Evolutionary conservation across 495 filamentous ascomycete genomes (phyloP).

Genomic region (Tuber calosporum): DNA sequence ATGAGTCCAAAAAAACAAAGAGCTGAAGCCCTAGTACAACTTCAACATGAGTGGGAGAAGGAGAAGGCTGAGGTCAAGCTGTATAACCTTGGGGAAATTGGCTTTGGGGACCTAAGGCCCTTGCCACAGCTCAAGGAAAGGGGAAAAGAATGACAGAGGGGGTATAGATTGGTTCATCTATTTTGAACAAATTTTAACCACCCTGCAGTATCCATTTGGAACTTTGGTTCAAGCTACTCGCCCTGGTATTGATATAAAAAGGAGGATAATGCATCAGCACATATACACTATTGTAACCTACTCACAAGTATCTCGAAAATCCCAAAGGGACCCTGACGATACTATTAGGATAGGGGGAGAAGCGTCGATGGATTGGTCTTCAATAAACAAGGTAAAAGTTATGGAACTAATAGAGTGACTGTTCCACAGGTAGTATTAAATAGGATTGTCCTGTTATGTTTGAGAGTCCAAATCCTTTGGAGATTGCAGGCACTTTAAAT

Average conservation of each 20-base stretch:
- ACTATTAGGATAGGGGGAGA: too few species aligned
- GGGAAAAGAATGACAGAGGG: neutral
- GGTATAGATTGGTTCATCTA: conserved; percentile 17
- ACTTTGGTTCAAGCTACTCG: neutral
- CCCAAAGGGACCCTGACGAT: too few species aligned
- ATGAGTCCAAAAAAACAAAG: neutral
- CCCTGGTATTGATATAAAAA: too few species aligned
- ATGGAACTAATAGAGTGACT: too few species aligned
- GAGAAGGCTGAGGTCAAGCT: neutral
- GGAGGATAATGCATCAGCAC: conserved; percentile 2
- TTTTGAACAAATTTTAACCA: conserved; percentile 3
- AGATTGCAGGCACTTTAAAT: too few species aligned
- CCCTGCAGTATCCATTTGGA: neutral
- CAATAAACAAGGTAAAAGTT: too few species aligned
- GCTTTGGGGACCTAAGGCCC: neutral
- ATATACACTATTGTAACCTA: conserved; percentile 5
- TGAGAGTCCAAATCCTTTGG: too few species aligned
- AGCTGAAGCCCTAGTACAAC: neutral
- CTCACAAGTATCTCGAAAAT: too few species aligned
- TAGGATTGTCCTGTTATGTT: too few species aligned
- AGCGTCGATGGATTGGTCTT: too few species aligned
- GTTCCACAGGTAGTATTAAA: too few species aligned
- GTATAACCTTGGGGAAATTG: neutral
- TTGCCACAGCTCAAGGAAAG: neutral
- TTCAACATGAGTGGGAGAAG: conserved; percentile 7